Percentiles rank a stretch among this genome's conserved stretches.
Evolutionary conservation across 208 protist genomes (phyloP).

Genomic region (Trypanosoma grayi): DNA sequence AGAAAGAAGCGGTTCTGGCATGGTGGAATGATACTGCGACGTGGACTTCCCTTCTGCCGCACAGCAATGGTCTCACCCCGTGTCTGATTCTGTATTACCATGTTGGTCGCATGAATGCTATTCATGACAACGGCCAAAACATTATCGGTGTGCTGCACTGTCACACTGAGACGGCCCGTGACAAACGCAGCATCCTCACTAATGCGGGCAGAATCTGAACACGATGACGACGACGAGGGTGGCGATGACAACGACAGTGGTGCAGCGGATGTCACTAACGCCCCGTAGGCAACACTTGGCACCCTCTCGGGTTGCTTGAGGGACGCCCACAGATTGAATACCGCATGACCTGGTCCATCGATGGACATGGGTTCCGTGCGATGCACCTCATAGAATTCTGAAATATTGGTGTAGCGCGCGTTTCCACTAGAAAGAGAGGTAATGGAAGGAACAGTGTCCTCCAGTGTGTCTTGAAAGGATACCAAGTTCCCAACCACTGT

Average conservation of each 20-base stretch:
- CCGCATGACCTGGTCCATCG: constrained; percentile 54
- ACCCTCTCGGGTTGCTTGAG: constrained; percentile 36
- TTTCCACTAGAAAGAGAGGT: constrained; percentile 16
- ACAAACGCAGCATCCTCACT: constrained; percentile 47
- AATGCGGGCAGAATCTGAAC: constrained; percentile 25
- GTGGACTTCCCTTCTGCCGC: constrained; percentile 57
- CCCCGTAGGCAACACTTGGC: constrained; percentile 39
- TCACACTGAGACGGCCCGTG: constrained; percentile 63
- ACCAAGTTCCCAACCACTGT: constrained; percentile 53
- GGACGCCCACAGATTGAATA: constrained; percentile 75
- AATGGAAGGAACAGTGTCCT: constrained; percentile 45
- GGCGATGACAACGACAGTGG: not conserved
- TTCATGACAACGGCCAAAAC: constrained; percentile 61
- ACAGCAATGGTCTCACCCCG: constrained; percentile 43
- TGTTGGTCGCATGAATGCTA: constrained; percentile 55
- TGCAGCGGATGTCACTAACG: not conserved
- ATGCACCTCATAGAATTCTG: constrained; percentile 61
- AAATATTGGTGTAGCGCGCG: constrained; percentile 39
- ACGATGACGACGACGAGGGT: constrained; percentile 18
- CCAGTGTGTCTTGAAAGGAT: constrained; percentile 56
- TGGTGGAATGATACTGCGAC: constrained; percentile 55
- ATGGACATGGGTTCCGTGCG: constrained; percentile 55
- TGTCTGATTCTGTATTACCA: constrained; percentile 74
- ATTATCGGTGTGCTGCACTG: constrained; percentile 53
- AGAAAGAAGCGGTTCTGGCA: constrained; percentile 77